Evolutionary conservation across 2,329 filamentous ascomycete species (phyloP).

Genomic region (Tolypocladium paradoxum): DNA sequence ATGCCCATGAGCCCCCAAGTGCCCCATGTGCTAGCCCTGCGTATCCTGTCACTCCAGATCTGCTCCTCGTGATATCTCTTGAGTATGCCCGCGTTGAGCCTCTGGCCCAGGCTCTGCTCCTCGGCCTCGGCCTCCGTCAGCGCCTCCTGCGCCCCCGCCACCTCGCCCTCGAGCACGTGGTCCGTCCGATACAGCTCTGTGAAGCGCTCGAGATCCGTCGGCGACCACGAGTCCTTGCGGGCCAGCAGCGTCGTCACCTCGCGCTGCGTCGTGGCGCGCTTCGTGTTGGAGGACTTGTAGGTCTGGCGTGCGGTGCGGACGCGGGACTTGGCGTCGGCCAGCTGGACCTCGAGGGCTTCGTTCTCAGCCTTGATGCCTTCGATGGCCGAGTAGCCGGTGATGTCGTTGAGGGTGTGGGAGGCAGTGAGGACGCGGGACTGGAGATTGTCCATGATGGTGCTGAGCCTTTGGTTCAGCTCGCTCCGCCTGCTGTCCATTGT

Average conservation of each 20-base stretch:
- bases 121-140: slow-evolving; percentile 68
- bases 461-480: slow-evolving; percentile 22
- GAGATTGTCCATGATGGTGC: slow-evolving; percentile 70
- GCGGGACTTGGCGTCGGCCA: slow-evolving; percentile 47
- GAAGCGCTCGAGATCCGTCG: slow-evolving; percentile 83
- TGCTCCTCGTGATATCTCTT: slow-evolving; percentile 97
- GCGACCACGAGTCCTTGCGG: slow-evolving; percentile 85
- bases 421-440: slow-evolving; percentile 78
- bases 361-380: slow-evolving; percentile 77
- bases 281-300: slow-evolving; percentile 75
- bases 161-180: slow-evolving; percentile 83
- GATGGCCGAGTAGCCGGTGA: slow-evolving; percentile 90
- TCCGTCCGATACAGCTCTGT: slow-evolving; percentile 85
- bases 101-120: slow-evolving; percentile 64
- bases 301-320: slow-evolving; percentile 62
- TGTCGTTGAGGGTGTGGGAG: slow-evolving; percentile 80
- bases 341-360: slow-evolving; percentile 48
- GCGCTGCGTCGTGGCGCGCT: slow-evolving; percentile 80
- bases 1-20: slow-evolving; percentile 97
- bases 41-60: slow-evolving; percentile 97
- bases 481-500: slow-evolving; percentile 20
- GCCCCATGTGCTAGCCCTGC: slow-evolving; percentile 93
- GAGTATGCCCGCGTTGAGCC: slow-evolving; percentile 72
- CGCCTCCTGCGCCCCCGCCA: slow-evolving; percentile 58
- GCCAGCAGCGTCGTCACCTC: slow-evolving; percentile 92